Evolutionary conservation across 192 early-diverging fungal species (phyloP).

Genomic region (Coemansia asiatica): DNA sequence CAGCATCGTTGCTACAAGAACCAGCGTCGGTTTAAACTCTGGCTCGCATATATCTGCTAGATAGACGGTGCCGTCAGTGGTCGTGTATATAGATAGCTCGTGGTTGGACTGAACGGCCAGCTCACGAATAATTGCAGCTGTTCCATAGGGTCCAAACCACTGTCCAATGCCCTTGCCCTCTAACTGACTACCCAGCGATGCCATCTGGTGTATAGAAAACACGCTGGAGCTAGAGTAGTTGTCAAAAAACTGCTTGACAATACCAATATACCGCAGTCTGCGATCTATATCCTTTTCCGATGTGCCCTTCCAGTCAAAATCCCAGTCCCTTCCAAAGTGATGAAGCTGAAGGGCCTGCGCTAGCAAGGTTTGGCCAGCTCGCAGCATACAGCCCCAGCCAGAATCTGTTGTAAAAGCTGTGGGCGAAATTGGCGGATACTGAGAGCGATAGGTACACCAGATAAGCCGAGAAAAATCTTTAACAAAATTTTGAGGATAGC

Average conservation of each 20-base stretch:
- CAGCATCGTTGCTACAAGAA: constrained; percentile 83
- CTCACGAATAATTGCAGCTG: constrained; percentile 25
- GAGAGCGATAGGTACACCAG: constrained; percentile 93
- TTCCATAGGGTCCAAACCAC: constrained; percentile 93
- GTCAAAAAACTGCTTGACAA: constrained; percentile 83
- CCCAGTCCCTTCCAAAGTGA: constrained; percentile 67
- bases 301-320: constrained; percentile 17
- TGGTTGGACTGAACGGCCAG: constrained; percentile 16
- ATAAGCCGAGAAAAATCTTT: constrained; percentile 79
- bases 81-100: constrained; percentile 70
- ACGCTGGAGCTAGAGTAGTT: constrained; percentile 63
- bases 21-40: constrained; percentile 68
- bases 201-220: constrained; percentile 94
- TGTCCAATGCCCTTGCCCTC: constrained; percentile 88
- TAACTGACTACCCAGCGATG: constrained; percentile 74
- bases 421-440: constrained; percentile 76
- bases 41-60: constrained; percentile 42
- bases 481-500: constrained; percentile 59
- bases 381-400: constrained; percentile 97
- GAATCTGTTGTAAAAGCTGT: constrained; percentile 82
- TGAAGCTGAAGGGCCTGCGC: constrained; percentile 78
- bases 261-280: constrained; percentile 42
- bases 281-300: constrained; percentile 13
- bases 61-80: constrained; percentile 83
- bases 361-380: constrained; percentile 91